phyloP scores from a whole-genome alignment of 2,329 filamentous ascomycete genomes.

The Zasmidium angulare region DNA sequence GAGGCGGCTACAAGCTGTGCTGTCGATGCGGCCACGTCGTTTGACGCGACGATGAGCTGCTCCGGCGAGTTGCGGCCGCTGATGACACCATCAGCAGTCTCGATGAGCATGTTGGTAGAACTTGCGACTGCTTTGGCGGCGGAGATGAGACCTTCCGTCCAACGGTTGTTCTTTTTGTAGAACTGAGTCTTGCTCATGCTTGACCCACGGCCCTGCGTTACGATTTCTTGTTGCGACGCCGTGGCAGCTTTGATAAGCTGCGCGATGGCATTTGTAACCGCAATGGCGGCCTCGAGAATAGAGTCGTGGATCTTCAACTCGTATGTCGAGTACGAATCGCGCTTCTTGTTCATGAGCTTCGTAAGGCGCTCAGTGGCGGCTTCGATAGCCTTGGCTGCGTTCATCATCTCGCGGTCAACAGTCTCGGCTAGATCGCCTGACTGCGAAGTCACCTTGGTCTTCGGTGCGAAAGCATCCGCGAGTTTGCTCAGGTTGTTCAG shows the following conservation, averaged over 20 bases:
- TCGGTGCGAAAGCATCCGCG: conserved; percentile 86
- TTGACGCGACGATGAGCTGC: conserved; percentile 95
- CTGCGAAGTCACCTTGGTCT: conserved; percentile 74
- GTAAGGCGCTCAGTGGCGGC: conserved; percentile 85
- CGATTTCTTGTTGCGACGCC: conserved; percentile 91
- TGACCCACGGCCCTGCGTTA: conserved; percentile 84
- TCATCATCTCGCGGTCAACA: conserved; percentile 86
- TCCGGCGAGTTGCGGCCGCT: conserved; percentile 89
- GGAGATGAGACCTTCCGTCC: conserved; percentile 96
- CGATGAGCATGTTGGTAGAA: conserved; percentile 93
- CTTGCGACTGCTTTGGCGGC: conserved; percentile 93
- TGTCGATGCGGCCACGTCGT: conserved; percentile 93
- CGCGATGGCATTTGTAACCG: conserved; percentile 90
- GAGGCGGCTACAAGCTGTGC: conserved; percentile 94
- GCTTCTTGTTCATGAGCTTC: conserved; percentile 94
- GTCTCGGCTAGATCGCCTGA: conserved; percentile 89
- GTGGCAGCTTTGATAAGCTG: conserved; percentile 94
- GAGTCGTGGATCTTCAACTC: conserved; percentile 94
- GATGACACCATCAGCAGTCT: conserved; percentile 95
- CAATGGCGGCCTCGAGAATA: conserved; percentile 88
- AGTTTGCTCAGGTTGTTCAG: conserved; percentile 91
- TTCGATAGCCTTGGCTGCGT: conserved; percentile 92
- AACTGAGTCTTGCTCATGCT: conserved; percentile 76
- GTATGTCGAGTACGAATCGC: conserved; percentile 92
- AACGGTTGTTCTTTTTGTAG: conserved; percentile 99